Evolutionary conservation across 2,329 filamentous ascomycete genomes (phyloP), one percentile per base, ranked within the genome.

Genomic region (Aspergillus tanneri): DNA sequence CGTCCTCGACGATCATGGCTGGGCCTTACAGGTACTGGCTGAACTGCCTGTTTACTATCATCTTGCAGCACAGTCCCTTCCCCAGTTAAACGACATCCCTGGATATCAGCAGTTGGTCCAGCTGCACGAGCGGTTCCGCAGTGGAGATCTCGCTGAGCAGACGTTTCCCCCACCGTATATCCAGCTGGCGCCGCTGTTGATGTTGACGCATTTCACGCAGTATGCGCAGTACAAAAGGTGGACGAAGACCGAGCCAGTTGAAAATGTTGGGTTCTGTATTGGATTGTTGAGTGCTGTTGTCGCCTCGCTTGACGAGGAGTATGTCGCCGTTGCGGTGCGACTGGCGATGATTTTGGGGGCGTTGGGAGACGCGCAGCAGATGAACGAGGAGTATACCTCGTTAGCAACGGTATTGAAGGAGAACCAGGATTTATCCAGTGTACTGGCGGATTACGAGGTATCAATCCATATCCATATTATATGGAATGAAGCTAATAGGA

Each of bases 201-300:
- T 58, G 47, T 47, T 58, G 10, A 46, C 46, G 16, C 56, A 58
- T 39, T 50, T 58, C 11, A 40, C 41, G 18, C 49, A 58, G 32
- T 56, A 52, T 21, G 19, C 16, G 14, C 48, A 54, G 41, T 56
- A 55, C 23, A 18, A 42, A 22, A 19, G 25, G 6, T 21, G 53
- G 7, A 44, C 45, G 2, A 1, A 16, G 6, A 37, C 32, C 6
- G 11, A 47, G 5, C 37, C 52, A 0, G 47, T 52, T 19, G 56
- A 56, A 12, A 46, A 51, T 7, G 52, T 52, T 2, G 56, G 56
- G 1, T 58, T 58, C 16, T 58, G 54, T 25, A 56, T 58, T 37
- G 56, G 56, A 8, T 51, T 58, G 24, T 23, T 58, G 6, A 52
- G 56, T 23, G 54, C 52, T 2, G 44, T 46, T 2, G 52, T 55